Conservation (phyloP, 1,284 basidiomycete species). For the Apiotrichum domesticum region DNA sequence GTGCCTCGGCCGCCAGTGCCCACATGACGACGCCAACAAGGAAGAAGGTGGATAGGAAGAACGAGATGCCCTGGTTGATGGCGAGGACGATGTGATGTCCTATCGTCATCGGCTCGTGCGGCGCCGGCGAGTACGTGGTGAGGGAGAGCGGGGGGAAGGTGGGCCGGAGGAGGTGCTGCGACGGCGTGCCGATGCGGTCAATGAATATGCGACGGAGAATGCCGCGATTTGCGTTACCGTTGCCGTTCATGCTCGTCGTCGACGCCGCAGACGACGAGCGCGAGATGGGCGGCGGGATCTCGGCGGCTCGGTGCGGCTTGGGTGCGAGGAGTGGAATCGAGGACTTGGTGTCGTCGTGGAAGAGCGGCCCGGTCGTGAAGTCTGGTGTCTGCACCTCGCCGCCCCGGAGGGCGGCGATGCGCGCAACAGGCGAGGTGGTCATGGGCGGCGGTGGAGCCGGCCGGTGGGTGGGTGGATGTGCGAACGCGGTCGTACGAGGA, state of each 20-base stretch:
- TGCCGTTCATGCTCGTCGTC: conserved; percentile 9
- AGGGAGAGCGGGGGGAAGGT: conserved; percentile 46
- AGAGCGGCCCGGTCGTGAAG: conserved; percentile 24
- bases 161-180: conserved; percentile 43
- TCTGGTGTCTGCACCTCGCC: conserved; percentile 22
- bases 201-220: conserved; percentile 44
- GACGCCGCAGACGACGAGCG: conserved; percentile 31
- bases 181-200: conserved; percentile 40
- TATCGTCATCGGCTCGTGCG: conserved; percentile 30
- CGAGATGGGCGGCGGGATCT: conserved; percentile 17
- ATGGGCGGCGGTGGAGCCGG: neutral
- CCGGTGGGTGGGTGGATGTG: no score
- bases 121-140: conserved; percentile 40
- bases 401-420: neutral
- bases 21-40: conserved; percentile 48
- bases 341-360: conserved; percentile 3
- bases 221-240: conserved; percentile 9
- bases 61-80: conserved; percentile 49
- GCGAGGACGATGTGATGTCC: conserved; percentile 43
- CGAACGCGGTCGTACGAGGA: no score
- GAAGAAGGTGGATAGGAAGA: conserved; percentile 53
- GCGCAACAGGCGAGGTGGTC: neutral
- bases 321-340: neutral
- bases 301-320: conserved; percentile 8
- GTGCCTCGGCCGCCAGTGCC: conserved; percentile 42